Conservation (phyloP, 257 asterid genomes). For the Primulina huaijiensis region DNA sequence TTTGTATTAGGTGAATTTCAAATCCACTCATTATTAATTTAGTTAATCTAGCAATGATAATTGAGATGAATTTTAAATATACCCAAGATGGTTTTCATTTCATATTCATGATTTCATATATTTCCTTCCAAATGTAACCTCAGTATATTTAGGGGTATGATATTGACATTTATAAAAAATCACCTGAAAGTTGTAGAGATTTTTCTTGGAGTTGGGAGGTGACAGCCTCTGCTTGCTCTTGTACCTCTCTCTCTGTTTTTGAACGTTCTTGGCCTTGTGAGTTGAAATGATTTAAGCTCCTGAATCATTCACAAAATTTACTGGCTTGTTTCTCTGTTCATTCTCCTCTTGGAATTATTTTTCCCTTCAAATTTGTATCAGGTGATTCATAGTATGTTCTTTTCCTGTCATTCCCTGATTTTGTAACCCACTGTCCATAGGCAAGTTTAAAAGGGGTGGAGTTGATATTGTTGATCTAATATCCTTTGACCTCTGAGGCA, state of each 20-base stretch:
- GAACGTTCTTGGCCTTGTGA: neutral
- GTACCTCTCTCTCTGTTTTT: too few species aligned
- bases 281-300: neutral
- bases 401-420: neutral
- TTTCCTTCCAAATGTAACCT: too few species aligned
- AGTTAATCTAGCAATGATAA: too few species aligned
- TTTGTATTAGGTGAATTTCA: too few species aligned
- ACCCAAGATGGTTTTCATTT: too few species aligned
- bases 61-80: too few species aligned
- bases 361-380: neutral
- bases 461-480: neutral
- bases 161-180: neutral
- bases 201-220: neutral
- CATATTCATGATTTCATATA: too few species aligned
- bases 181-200: neutral
- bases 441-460: neutral
- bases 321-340: neutral
- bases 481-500: neutral
- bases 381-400: neutral
- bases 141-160: neutral
- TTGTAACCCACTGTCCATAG: neutral
- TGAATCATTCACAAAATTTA: neutral
- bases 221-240: neutral
- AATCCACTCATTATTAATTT: too few species aligned
- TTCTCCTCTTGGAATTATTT: neutral